A percentile compares a stretch with the other conserved stretches of the same genome.
Conservation (phyloP, 106 monocot species). For the Dendrobium chrysotoxum region DNA sequence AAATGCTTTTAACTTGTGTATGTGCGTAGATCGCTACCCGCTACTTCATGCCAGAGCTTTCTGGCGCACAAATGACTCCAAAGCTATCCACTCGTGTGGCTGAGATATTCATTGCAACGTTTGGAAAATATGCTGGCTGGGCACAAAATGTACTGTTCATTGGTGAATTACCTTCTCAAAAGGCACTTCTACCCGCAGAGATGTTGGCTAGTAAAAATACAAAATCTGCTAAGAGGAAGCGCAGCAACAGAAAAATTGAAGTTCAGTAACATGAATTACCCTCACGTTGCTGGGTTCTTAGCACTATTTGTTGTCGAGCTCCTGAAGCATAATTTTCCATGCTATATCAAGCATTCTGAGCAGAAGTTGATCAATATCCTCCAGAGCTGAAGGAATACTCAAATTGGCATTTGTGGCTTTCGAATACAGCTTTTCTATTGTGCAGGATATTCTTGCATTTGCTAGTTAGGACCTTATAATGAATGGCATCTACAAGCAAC, state of each 20-base stretch:
- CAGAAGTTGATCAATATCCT: too few species aligned
- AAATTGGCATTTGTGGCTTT: not conserved
- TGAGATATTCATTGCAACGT: slow-evolving; percentile 70
- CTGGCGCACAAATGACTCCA: slow-evolving; percentile 45
- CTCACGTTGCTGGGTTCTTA: too few species aligned
- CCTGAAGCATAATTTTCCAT: too few species aligned
- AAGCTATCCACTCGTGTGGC: slow-evolving; percentile 46
- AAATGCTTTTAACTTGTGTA: not conserved
- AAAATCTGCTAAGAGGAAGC: not conserved
- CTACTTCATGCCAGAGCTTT: slow-evolving; percentile 76
- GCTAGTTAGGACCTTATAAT: not conserved
- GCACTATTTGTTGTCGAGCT: too few species aligned
- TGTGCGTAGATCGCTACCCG: slow-evolving; percentile 66
- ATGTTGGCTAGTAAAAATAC: slow-evolving; percentile 1
- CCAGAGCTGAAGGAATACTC: not conserved
- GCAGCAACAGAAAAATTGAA: not conserved
- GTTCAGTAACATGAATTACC: not conserved
- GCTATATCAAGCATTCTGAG: too few species aligned
- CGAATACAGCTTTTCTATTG: not conserved
- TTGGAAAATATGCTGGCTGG: slow-evolving; percentile 94
- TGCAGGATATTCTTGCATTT: not conserved
- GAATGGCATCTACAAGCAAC: not conserved
- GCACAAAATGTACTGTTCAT: slow-evolving; percentile 93
- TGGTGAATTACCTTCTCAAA: slow-evolving; percentile 74
- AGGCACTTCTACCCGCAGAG: slow-evolving; percentile 15